A percentile compares a stretch with the other conserved stretches of the same genome.
phyloP scores from a whole-genome alignment of 495 filamentous ascomycete species.

The Talaromyces ruber region DNA sequence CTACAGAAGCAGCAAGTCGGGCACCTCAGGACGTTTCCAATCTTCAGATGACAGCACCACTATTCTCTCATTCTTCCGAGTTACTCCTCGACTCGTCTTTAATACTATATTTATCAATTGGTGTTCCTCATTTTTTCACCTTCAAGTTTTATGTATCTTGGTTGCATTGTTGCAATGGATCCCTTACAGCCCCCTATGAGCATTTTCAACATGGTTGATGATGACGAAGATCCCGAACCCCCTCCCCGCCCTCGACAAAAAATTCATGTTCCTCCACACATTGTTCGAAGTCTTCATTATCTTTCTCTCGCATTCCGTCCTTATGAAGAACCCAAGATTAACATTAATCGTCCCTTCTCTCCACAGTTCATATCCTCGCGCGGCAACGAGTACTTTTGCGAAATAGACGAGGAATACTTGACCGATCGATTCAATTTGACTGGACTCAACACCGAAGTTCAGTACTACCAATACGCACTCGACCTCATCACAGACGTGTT shows the following conservation, averaged over 20 bases:
- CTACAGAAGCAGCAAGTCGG: not conserved
- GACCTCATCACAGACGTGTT: conserved; percentile 99
- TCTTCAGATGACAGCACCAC: not conserved
- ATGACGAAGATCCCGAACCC: not conserved
- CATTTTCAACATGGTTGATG: not conserved
- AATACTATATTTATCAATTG: not conserved
- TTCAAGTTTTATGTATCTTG: not conserved
- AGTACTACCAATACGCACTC: conserved; percentile 97
- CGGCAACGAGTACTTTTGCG: conserved; percentile 99
- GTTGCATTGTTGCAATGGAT: not conserved
- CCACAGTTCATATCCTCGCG: conserved; percentile 89
- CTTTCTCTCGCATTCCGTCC: conserved; percentile 6
- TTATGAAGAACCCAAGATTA: not conserved
- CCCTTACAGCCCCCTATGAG: not conserved
- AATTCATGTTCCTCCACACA: not conserved
- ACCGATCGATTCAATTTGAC: conserved; percentile 98
- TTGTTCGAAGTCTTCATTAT: not conserved
- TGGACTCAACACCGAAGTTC: conserved; percentile 91
- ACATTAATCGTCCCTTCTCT: conserved; percentile 2
- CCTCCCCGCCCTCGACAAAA: not conserved
- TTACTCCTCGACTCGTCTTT: not conserved
- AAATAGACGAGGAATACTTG: conserved; percentile 98
- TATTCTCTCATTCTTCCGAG: not conserved
- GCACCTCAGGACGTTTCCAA: not conserved
- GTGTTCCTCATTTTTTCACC: not conserved